phyloP scores from a whole-genome alignment of 2,329 filamentous ascomycete species.

The Trichoderma afroharzianum region DNA sequence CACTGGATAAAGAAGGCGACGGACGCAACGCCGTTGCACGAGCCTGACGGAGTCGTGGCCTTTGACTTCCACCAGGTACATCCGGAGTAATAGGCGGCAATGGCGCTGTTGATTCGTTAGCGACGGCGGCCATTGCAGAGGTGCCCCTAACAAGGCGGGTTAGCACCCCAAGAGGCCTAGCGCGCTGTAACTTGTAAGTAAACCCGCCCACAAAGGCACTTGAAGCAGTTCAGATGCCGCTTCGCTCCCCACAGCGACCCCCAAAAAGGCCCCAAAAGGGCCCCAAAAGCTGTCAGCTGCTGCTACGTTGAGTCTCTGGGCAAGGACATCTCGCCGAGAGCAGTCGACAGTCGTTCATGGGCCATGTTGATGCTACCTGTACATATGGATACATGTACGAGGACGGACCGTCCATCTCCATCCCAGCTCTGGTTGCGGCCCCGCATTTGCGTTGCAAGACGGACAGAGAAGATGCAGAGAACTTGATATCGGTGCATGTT shows the following conservation, averaged over 20 bases:
- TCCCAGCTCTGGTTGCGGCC: slow-evolving; percentile 1
- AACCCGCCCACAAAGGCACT: slow-evolving; percentile 1
- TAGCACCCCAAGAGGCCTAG: neutral
- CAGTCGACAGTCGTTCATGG: neutral
- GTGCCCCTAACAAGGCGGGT: neutral
- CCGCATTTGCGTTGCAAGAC: slow-evolving; percentile 15
- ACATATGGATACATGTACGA: neutral
- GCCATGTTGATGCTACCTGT: slow-evolving; percentile 4
- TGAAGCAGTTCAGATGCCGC: slow-evolving; percentile 10
- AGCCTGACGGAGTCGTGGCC: neutral
- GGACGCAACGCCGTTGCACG: neutral
- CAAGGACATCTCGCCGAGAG: slow-evolving; percentile 2
- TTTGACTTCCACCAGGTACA: neutral
- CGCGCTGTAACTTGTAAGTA: neutral
- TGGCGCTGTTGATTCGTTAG: slow-evolving; percentile 13
- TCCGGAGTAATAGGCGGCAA: slow-evolving; percentile 5
- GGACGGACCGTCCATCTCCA: slow-evolving; percentile 9
- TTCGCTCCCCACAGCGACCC: slow-evolving; percentile 7
- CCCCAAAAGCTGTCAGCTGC: slow-evolving; percentile 6
- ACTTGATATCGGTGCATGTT: neutral
- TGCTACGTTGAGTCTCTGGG: slow-evolving; percentile 14
- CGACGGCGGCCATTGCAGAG: slow-evolving; percentile 13
- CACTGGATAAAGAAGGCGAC: neutral
- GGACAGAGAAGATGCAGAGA: slow-evolving; percentile 7
- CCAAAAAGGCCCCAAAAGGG: neutral